Percentiles rank a stretch among this genome's conserved stretches.
These are phyloP conservation scores for Picocystis sp. DNA, from an alignment of 163 green algal genomes.

Conservation along the genomic window DNA sequence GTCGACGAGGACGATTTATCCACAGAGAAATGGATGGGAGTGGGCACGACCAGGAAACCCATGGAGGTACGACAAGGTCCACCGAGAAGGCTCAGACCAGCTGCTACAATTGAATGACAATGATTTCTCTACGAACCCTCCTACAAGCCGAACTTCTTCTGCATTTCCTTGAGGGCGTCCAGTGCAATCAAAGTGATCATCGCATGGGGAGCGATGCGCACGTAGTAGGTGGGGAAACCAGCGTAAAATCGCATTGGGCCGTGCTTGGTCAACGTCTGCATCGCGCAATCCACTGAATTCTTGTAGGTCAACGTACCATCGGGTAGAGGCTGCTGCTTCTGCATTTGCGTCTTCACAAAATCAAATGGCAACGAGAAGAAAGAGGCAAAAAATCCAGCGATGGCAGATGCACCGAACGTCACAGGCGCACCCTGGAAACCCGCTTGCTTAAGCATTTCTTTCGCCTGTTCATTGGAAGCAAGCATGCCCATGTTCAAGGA, in stretches of 20 bases:
- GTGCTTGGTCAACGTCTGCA: slow-evolving; percentile 50
- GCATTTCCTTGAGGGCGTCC: slow-evolving; percentile 52
- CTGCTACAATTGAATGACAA: no score
- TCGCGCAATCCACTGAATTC: slow-evolving; percentile 59
- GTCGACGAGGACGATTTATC: no score
- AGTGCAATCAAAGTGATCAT: slow-evolving; percentile 81
- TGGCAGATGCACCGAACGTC: slow-evolving; percentile 21
- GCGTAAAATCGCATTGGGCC: slow-evolving; percentile 95
- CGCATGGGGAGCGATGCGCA: slow-evolving; percentile 46
- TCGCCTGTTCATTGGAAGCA: slow-evolving; percentile 88
- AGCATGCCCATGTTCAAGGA: slow-evolving; percentile 99
- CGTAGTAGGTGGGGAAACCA: slow-evolving; percentile 87
- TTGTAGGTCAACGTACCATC: slow-evolving; percentile 68
- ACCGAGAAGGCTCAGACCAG: no score
- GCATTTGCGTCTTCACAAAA: slow-evolving; percentile 96
- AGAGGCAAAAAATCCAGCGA: slow-evolving; percentile 84
- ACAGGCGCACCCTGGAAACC: slow-evolving; percentile 32
- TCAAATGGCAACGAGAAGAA: slow-evolving; percentile 89
- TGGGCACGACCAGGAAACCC: no score
- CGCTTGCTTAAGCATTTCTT: slow-evolving; percentile 51
- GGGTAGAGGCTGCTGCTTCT: slow-evolving; percentile 49
- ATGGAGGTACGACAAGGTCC: no score
- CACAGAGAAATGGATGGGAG: no score
- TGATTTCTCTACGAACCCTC: slow-evolving; percentile 1
- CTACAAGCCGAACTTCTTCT: slow-evolving; percentile 66